These are phyloP conservation scores for Pythium rishiriense DNA, from an alignment of 352 stramenopile species.

Conservation along the genomic window DNA sequence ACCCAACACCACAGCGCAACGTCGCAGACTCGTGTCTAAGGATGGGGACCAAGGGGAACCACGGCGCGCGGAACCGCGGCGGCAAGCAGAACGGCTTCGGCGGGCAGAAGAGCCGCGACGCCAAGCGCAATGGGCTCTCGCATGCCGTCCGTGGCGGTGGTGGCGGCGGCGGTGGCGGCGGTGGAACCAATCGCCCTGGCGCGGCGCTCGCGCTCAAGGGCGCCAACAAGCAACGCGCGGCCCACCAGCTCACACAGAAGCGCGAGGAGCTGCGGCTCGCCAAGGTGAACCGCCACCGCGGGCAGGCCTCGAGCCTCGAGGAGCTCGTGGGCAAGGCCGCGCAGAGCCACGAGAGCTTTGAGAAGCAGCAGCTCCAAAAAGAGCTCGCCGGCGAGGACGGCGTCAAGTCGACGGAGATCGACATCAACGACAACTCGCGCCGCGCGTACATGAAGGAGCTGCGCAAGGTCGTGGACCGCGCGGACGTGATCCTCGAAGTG, in stretches of 20 bases:
- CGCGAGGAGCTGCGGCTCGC: constrained; percentile 62
- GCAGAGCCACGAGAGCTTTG: constrained; percentile 44
- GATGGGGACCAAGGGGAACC: constrained; percentile 24
- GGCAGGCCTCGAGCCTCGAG: constrained; percentile 44
- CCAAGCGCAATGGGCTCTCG: constrained; percentile 23
- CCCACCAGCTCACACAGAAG: constrained; percentile 56
- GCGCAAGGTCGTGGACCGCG: constrained; percentile 96
- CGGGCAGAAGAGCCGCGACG: constrained; percentile 12
- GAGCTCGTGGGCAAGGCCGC: constrained; percentile 49
- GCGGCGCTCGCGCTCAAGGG: constrained; percentile 29
- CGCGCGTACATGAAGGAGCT: constrained; percentile 96
- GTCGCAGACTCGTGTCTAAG: constrained; percentile 1
- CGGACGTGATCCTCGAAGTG: constrained; percentile 97
- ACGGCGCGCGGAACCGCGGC: constrained; percentile 9
- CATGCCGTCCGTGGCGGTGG: constrained; percentile 14
- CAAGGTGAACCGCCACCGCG: constrained; percentile 46
- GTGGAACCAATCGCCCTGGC: constrained; percentile 16
- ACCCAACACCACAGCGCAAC: neutral
- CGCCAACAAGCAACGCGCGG: constrained; percentile 45
- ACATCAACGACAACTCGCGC: constrained; percentile 87
- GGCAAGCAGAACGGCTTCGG: constrained; percentile 22
- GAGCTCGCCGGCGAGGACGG: constrained; percentile 22
- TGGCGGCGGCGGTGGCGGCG: neutral
- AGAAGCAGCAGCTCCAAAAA: constrained; percentile 35
- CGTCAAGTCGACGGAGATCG: constrained; percentile 32